Conservation (phyloP, 2,329 filamentous ascomycete genomes). For the Zymoseptoria tritici region DNA sequence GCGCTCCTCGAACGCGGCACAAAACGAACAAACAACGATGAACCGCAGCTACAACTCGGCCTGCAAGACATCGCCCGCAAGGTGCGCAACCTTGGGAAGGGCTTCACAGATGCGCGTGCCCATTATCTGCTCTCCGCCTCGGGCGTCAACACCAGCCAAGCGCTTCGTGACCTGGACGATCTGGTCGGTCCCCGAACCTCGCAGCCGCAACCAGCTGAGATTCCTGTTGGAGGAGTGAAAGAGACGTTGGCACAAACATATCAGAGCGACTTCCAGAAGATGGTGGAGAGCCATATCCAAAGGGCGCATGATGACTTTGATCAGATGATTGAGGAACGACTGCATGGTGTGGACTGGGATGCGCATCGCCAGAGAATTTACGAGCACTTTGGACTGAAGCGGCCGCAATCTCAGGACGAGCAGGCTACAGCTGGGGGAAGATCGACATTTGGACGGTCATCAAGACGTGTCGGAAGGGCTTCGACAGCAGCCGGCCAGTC, state of each 20-base stretch:
- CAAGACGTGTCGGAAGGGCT: conserved; percentile 33
- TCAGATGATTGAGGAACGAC: conserved; percentile 84
- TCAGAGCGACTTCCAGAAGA: conserved; percentile 57
- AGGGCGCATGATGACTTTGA: conserved; percentile 89
- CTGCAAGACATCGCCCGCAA: conserved; percentile 74
- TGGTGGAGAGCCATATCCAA: conserved; percentile 47
- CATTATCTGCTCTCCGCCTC: conserved; percentile 92
- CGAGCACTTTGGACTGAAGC: conserved; percentile 81
- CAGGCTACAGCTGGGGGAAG: conserved; percentile 19
- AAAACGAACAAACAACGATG: conserved; percentile 66
- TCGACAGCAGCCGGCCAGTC: conserved; percentile 40
- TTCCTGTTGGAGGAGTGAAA: conserved; percentile 21
- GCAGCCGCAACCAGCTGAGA: conserved; percentile 5
- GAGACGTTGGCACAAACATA: conserved; percentile 24
- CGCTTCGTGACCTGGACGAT: conserved; percentile 66
- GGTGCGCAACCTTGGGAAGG: conserved; percentile 70
- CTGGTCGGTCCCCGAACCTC: conserved; percentile 19
- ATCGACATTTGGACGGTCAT: conserved; percentile 48
- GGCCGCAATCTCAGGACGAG: conserved; percentile 31
- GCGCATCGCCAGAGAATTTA: conserved; percentile 88
- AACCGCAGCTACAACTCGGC: conserved; percentile 84
- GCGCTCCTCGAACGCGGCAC: conserved; percentile 56
- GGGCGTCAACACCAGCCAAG: conserved; percentile 78
- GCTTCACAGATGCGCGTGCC: conserved; percentile 46
- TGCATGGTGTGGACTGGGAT: conserved; percentile 85